Evolutionary conservation across 495 filamentous ascomycete genomes (phyloP).

Genomic region (Haplographium delicatum): DNA sequence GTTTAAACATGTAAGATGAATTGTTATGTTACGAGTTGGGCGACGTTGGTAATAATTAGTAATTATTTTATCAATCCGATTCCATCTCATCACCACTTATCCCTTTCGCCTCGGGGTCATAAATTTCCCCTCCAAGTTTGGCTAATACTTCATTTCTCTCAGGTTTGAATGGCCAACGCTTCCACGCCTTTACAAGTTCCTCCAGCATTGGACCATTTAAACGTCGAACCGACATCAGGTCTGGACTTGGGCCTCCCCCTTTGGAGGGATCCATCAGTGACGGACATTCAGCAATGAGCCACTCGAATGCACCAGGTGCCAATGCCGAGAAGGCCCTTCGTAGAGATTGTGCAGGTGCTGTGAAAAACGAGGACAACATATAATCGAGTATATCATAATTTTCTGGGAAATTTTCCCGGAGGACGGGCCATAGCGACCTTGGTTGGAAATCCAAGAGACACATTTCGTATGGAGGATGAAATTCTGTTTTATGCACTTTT

Average conservation of each 20-base stretch:
- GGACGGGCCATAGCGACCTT: slow-evolving; percentile 14
- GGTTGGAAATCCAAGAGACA: slow-evolving; percentile 25
- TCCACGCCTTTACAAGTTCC: slow-evolving; percentile 47
- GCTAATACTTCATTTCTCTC: slow-evolving; percentile 35
- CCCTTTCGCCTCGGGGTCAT: slow-evolving; percentile 7
- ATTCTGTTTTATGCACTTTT: slow-evolving; percentile 9
- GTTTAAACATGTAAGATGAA: too few relatives aligned
- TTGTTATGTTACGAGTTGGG: background rate
- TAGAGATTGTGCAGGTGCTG: slow-evolving; percentile 8
- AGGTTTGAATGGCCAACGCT: slow-evolving; percentile 56
- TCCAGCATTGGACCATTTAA: slow-evolving; percentile 41
- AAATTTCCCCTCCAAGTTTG: slow-evolving; percentile 18
- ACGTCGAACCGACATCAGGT: slow-evolving; percentile 33
- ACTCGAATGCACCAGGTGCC: slow-evolving; percentile 36
- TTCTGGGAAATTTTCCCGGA: slow-evolving; percentile 9
- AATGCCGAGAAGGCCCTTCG: slow-evolving; percentile 10
- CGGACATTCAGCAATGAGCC: slow-evolving; percentile 34
- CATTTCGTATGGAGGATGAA: slow-evolving; percentile 20
- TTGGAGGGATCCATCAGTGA: slow-evolving; percentile 33
- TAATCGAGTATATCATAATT: slow-evolving; percentile 22
- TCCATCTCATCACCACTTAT: background rate
- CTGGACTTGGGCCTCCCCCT: slow-evolving; percentile 35
- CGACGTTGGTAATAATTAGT: background rate
- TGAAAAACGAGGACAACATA: slow-evolving; percentile 12
- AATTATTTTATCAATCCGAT: background rate